phyloP scores from a whole-genome alignment of 2,329 filamentous ascomycete species.

The Penicillium sp. region DNA sequence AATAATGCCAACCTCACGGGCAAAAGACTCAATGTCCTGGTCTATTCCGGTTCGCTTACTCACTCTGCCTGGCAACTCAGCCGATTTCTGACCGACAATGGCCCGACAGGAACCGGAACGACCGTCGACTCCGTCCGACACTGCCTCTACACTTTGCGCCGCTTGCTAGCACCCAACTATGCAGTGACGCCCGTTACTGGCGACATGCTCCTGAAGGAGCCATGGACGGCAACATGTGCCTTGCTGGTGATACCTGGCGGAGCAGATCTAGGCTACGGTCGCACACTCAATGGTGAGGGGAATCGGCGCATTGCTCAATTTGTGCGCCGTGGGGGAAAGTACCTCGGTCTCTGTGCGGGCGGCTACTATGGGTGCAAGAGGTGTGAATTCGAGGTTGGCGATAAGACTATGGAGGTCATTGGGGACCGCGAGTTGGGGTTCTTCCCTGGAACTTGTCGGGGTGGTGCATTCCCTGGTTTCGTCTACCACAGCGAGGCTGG shows the following conservation, averaged over 20 bases:
- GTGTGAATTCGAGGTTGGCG: constrained; percentile 92
- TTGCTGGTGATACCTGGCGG: constrained; percentile 91
- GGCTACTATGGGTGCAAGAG: constrained; percentile 82
- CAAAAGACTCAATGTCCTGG: constrained; percentile 83
- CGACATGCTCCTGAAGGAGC: constrained; percentile 80
- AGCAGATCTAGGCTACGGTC: constrained; percentile 90
- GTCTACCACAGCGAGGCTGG: constrained; percentile 87
- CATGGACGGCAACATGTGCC: constrained; percentile 85
- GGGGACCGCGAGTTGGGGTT: constrained; percentile 84
- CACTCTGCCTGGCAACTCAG: constrained; percentile 31
- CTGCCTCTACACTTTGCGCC: constrained; percentile 81
- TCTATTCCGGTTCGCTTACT: constrained; percentile 74
- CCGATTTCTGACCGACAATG: constrained; percentile 35
- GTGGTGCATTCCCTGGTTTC: constrained; percentile 86
- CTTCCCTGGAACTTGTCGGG: constrained; percentile 83
- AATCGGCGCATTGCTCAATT: constrained; percentile 84
- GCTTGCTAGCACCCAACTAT: constrained; percentile 85
- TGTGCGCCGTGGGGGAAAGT: constrained; percentile 81
- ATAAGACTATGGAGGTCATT: constrained; percentile 78
- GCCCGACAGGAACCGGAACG: constrained; percentile 71
- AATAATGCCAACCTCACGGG: constrained; percentile 56
- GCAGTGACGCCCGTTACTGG: constrained; percentile 86
- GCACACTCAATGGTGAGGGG: constrained; percentile 81
- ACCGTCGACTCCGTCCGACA: constrained; percentile 88
- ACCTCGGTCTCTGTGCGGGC: constrained; percentile 90